Evolutionary conservation across 2,329 filamentous ascomycete genomes (phyloP).

Genomic region (Calonectria leucothoes): DNA sequence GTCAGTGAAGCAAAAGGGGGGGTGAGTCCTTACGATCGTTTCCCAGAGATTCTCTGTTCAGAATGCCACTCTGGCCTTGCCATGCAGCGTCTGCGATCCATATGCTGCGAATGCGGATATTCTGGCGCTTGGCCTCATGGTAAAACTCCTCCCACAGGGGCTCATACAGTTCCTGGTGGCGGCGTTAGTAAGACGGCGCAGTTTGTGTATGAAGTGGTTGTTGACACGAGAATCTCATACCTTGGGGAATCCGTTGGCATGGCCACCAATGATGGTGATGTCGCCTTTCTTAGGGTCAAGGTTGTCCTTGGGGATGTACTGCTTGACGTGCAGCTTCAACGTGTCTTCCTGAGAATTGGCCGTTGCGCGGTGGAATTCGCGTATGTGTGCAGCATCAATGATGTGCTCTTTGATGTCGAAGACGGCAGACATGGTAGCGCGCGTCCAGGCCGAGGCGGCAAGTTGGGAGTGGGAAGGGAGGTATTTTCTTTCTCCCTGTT

Average conservation of each 20-base stretch:
- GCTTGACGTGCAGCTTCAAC: constrained; percentile 82
- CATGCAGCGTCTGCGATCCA: constrained; percentile 93
- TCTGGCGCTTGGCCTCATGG: constrained; percentile 63
- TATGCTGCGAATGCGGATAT: constrained; percentile 81
- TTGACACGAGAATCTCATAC: constrained; percentile 54
- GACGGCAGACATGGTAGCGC: constrained; percentile 34
- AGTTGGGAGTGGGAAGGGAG: not conserved
- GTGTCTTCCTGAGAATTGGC: constrained; percentile 79
- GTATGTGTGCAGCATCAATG: constrained; percentile 80
- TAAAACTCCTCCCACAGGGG: constrained; percentile 89
- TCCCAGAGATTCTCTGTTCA: constrained; percentile 82
- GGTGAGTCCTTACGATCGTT: constrained; percentile 84
- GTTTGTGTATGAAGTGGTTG: not conserved
- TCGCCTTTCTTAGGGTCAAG: constrained; percentile 76
- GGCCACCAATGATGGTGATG: constrained; percentile 85
- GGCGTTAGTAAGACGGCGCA: not conserved
- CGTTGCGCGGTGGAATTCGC: constrained; percentile 83
- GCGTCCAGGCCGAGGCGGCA: not conserved
- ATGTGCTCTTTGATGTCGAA: constrained; percentile 81
- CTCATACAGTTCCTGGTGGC: constrained; percentile 85
- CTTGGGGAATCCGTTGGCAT: constrained; percentile 95
- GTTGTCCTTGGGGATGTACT: constrained; percentile 85
- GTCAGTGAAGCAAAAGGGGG: not conserved
- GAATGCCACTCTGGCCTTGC: constrained; percentile 81
- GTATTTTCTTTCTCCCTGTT: not conserved